Evolutionary conservation across 331 rosid genomes (phyloP), one percentile per base, ranked within the genome.

Genomic region (Malus hybrid): DNA sequence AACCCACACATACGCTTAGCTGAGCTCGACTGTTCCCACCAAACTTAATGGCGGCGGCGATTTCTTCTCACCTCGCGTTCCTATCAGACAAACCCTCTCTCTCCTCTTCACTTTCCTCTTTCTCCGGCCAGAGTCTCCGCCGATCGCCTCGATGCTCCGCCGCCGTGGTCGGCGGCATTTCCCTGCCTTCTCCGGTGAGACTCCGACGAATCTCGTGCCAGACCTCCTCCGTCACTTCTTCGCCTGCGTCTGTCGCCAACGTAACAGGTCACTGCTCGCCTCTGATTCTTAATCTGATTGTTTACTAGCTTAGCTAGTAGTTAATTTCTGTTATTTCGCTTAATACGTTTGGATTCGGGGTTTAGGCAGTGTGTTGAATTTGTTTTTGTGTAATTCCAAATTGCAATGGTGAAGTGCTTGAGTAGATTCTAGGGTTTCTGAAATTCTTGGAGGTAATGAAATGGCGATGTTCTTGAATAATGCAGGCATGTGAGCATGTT

Each of bases 11-110:
- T 34, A 66, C 50, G 52, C 7, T 50, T 5, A 50, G 13, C 68
- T 27, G 3, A 27, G 67, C 75, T 56, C 14, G 19, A 20, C 76
- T 31, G 34, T 46, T 74, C 36, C 61, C 55, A 42, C 71, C 67
- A 10, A 19, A 28, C 70, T 36, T 31, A 69, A 89, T 89, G 97
- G 89, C 88, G 97, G 89, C 88, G 68, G 86, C 81, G 75, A 69
- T 85, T 27, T 70, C 81, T 16, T 75, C 76, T 67, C 33, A 82
- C 67, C 55, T 73, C n/a, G 20, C 67, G 29, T 55, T 83, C 64
- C 86, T 52, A 73, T 75, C 84, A 19, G 79, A 82, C 67, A 82
- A 82, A 59, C 71, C 78, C 75, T 75, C 79, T 73, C 46, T 79
- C 70, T 67, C 85, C 24, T 61, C 83, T 33, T 60, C 67, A 19